A percentile compares a stretch with the other conserved stretches of the same genome.
phyloP scores from a whole-genome alignment of 306 rosid genomes.

The Dalbergia cochinchinensis region DNA sequence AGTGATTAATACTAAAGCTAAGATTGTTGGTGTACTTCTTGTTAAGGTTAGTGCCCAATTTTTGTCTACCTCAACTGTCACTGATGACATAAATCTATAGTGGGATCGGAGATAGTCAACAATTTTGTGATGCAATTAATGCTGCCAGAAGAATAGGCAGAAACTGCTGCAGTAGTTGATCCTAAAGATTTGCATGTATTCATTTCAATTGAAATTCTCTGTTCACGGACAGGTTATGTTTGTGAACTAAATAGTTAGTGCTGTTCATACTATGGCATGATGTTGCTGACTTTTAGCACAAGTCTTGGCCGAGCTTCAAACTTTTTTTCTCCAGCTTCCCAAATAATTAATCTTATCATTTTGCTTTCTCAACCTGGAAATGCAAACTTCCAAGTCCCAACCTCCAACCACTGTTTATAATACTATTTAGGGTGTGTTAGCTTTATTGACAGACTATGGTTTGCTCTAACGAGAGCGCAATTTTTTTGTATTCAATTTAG shows the following conservation, averaged over 20 bases:
- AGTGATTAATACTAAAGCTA: too few relatives aligned
- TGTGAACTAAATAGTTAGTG: neutral
- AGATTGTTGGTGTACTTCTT: too few relatives aligned
- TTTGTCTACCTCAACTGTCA: too few relatives aligned
- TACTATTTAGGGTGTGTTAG: neutral
- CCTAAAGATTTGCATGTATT: neutral
- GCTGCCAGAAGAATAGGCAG: neutral
- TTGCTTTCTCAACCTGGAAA: conserved; percentile 41
- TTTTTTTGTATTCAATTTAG: too few relatives aligned
- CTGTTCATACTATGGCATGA: conserved; percentile 4
- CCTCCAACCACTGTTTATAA: neutral
- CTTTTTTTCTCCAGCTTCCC: conserved; percentile 3
- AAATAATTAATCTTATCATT: conserved; percentile 32
- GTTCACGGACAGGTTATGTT: neutral
- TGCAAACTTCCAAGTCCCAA: conserved; percentile 34
- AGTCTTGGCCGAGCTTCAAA: conserved; percentile 5
- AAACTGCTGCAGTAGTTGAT: neutral
- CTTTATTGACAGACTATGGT: too few relatives aligned
- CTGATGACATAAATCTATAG: too few relatives aligned
- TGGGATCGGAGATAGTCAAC: too few relatives aligned
- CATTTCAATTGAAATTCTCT: neutral
- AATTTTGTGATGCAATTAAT: neutral
- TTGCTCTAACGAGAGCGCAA: too few relatives aligned
- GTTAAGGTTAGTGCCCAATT: too few relatives aligned
- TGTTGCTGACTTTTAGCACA: conserved; percentile 47